Conservation (phyloP, 2,329 filamentous ascomycete species). For the Fusarium duplospermum region DNA sequence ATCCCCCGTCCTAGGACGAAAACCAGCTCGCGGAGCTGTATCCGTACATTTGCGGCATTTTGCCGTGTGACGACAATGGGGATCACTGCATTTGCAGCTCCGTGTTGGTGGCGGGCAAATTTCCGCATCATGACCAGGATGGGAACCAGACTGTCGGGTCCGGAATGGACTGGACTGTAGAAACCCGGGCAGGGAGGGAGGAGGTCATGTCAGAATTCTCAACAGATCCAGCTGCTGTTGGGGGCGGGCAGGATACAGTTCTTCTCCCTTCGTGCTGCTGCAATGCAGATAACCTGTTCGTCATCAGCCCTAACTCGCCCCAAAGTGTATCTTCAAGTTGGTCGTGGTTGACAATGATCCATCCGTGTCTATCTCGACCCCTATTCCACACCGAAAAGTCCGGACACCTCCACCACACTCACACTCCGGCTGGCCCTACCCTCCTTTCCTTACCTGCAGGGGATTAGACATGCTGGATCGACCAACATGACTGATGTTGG, state of each 20-base stretch:
- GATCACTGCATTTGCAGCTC: neutral
- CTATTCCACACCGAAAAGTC: neutral
- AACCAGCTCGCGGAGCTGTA: neutral
- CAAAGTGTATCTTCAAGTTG: neutral
- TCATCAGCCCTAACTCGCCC: neutral
- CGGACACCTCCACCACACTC: neutral
- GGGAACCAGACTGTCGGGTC: conserved; percentile 11
- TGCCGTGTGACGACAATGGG: neutral
- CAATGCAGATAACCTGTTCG: neutral
- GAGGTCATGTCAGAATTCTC: neutral
- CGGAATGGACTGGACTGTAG: conserved; percentile 7
- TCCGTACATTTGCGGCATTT: neutral
- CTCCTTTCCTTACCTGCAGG: neutral
- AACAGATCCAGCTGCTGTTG: neutral
- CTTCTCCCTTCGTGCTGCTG: neutral
- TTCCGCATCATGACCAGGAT: neutral
- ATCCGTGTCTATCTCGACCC: neutral
- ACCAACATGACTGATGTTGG: neutral
- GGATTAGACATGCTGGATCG: neutral
- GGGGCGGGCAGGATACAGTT: neutral
- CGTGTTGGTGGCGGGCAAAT: conserved; percentile 17
- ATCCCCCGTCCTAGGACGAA: neutral
- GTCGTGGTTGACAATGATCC: neutral
- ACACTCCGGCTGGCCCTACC: neutral
- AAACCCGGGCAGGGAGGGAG: neutral